These are phyloP conservation scores for Cubamyces lactineus DNA, from an alignment of 768 basidiomycete genomes.

Conservation along the genomic window DNA sequence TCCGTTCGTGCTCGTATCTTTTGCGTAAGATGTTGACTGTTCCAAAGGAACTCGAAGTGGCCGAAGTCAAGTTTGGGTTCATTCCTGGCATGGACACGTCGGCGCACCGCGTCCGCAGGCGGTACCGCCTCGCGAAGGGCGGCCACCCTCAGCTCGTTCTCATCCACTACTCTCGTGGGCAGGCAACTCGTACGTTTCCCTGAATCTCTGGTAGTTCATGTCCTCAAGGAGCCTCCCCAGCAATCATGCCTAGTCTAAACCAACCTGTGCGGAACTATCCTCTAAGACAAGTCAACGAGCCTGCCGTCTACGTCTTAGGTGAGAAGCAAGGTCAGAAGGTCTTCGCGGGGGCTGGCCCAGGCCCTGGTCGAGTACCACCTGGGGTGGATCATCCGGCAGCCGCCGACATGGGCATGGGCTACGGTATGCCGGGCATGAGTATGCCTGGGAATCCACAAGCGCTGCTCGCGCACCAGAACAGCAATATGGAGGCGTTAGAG, in stretches of 20 bases:
- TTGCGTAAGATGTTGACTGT: background rate
- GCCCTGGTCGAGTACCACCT: constrained; percentile 4
- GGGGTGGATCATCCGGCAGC: constrained; percentile 12
- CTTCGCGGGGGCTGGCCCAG: constrained; percentile 22
- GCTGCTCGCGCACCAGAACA: constrained; percentile 75
- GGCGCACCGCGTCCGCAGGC: constrained; percentile 71
- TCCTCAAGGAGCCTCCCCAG: constrained; percentile 40
- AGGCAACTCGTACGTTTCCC: constrained; percentile 53
- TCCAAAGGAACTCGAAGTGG: constrained; percentile 73
- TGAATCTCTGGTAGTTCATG: constrained; percentile 18
- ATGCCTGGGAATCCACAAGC: constrained; percentile 50
- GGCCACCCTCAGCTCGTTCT: constrained; percentile 75
- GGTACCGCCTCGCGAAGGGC: constrained; percentile 73
- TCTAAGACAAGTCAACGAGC: constrained; percentile 66
- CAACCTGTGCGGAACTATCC: constrained; percentile 75
- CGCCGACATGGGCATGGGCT: constrained; percentile 24
- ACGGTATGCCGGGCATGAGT: constrained; percentile 17
- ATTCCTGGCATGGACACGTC: constrained; percentile 65
- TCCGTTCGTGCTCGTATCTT: constrained; percentile 12
- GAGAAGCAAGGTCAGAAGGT: constrained; percentile 76
- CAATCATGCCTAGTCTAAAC: constrained; percentile 59
- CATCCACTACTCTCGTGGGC: constrained; percentile 76
- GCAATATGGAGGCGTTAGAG: constrained; percentile 72
- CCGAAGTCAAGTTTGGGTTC: constrained; percentile 76
- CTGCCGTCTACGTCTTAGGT: constrained; percentile 69